Conservation (phyloP, 176 grass and related monocot genomes). For the Musa itinerans region DNA sequence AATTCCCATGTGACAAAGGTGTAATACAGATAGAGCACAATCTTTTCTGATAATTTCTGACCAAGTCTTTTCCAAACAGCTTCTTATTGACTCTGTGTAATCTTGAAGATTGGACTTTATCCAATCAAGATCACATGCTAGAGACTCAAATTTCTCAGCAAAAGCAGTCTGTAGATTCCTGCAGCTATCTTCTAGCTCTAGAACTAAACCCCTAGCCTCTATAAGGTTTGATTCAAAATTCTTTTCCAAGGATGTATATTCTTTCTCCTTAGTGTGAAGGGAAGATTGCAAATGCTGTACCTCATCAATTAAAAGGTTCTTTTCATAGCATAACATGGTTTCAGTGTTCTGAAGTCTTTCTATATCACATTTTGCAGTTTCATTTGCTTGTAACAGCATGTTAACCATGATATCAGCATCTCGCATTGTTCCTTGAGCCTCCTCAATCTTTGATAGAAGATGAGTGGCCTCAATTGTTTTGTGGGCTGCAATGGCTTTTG, state of each 20-base stretch:
- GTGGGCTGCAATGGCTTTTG: conserved; percentile 45
- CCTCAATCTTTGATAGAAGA: conserved; percentile 64
- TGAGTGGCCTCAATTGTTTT: conserved; percentile 68
- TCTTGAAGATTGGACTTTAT: conserved; percentile 51
- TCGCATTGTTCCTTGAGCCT: conserved; percentile 67
- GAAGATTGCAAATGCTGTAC: conserved; percentile 42
- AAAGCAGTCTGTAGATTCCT: conserved; percentile 39
- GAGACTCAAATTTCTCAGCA: conserved; percentile 46
- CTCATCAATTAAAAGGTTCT: conserved; percentile 32
- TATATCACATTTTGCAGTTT: conserved; percentile 49
- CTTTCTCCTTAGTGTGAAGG: conserved; percentile 46
- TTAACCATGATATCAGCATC: conserved; percentile 67
- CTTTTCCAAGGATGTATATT: conserved; percentile 39
- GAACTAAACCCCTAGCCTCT: conserved; percentile 43
- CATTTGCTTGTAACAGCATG: conserved; percentile 60
- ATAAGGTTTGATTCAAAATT: conserved; percentile 40
- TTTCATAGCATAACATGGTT: conserved; percentile 43
- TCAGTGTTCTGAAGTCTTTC: conserved; percentile 44
- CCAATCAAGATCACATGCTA: conserved; percentile 62
- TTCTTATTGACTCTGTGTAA: conserved; percentile 38
- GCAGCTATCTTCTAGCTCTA: conserved; percentile 58
- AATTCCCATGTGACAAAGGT: conserved; percentile 92
- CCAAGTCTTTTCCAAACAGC: conserved; percentile 78
- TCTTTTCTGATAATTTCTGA: conserved; percentile 89
- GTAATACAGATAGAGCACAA: conserved; percentile 82